phyloP scores from a whole-genome alignment of 192 early-diverging fungal genomes.

The Borealophlyctis nickersoniae region DNA sequence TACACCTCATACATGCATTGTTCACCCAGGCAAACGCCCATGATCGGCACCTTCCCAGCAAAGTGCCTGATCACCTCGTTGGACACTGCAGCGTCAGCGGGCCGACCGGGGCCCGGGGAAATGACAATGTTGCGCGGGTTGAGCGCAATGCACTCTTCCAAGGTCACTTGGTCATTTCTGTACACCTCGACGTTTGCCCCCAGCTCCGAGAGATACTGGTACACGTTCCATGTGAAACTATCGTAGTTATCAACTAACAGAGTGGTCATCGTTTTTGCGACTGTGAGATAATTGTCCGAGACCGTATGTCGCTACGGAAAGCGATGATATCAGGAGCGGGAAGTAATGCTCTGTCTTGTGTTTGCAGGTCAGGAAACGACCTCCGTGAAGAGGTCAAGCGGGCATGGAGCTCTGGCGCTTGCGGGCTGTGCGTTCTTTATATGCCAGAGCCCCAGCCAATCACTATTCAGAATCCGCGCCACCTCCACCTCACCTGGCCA shows the following conservation, averaged over 20 bases:
- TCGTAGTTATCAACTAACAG: conserved; percentile 98
- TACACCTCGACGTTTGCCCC: conserved; percentile 91
- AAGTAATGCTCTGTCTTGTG: no score
- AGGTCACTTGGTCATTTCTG: conserved; percentile 90
- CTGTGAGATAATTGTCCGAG: no score
- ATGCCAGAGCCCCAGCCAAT: no score
- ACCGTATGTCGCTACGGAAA: no score
- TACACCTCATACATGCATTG: conserved; percentile 97
- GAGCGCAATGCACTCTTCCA: conserved; percentile 76
- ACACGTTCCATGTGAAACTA: conserved; percentile 98
- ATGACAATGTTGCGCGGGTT: conserved; percentile 93
- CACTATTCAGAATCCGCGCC: no score
- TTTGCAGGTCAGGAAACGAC: no score
- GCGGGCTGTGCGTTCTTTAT: no score
- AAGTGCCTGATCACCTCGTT: conserved; percentile 81
- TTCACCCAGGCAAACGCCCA: conserved; percentile 96
- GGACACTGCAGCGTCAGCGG: conserved; percentile 88
- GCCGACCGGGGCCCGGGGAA: conserved; percentile 94
- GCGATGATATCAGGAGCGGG: no score
- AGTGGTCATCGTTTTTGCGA: conserved; percentile 46
- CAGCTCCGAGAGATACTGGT: conserved; percentile 87
- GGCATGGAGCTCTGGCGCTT: no score
- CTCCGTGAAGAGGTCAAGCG: no score
- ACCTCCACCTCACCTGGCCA: no score
- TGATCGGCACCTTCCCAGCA: conserved; percentile 91